Conservation (phyloP, 345 rosid species). For the Ceriops zippeliana region DNA sequence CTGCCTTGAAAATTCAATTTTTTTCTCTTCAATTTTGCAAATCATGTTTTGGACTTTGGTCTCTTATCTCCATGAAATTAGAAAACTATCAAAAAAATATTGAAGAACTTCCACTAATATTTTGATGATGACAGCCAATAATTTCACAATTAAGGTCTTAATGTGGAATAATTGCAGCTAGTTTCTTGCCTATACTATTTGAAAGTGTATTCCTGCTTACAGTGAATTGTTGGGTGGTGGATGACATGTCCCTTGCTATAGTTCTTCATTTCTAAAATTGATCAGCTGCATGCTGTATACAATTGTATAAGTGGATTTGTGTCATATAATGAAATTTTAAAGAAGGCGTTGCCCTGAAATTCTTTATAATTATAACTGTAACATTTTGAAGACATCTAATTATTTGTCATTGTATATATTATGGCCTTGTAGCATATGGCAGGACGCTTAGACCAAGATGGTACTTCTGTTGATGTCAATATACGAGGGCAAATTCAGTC, state of each 20-base stretch:
- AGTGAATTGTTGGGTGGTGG: too few species aligned
- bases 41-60: not conserved
- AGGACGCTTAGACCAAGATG: constrained; percentile 72
- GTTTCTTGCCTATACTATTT: not conserved
- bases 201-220: too few species aligned
- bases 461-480: constrained; percentile 57
- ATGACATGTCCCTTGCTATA: too few species aligned
- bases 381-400: constrained; percentile 36
- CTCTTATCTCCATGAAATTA: too few species aligned
- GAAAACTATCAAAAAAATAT: too few species aligned
- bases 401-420: constrained; percentile 40
- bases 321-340: not conserved
- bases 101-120: too few species aligned
- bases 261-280: not conserved
- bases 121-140: too few species aligned
- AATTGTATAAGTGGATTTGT: not conserved
- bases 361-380: not conserved
- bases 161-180: not conserved
- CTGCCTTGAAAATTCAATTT: not conserved
- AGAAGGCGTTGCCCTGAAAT: not conserved
- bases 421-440: constrained; percentile 80
- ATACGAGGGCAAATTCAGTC: constrained; percentile 69
- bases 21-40: not conserved
- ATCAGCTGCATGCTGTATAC: not conserved
- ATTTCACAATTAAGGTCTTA: not conserved